These are phyloP conservation scores for Suhomyces sp. DNA, from an alignment of 805 yeast genomes.

Conservation along the genomic window DNA sequence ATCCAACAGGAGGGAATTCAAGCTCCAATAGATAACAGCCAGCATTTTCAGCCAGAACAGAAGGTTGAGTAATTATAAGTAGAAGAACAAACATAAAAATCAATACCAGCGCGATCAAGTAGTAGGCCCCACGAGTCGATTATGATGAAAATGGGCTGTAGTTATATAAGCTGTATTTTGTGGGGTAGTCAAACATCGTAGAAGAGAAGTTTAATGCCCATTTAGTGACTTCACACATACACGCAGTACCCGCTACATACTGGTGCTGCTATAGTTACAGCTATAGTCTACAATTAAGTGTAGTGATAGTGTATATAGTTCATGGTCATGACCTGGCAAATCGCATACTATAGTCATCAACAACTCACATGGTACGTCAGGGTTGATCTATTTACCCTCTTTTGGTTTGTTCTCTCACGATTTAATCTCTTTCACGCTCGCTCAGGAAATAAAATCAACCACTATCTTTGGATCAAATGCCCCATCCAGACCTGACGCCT, in stretches of 20 bases:
- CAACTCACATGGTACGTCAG: background rate
- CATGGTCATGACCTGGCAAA: background rate
- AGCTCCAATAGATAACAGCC: conserved; percentile 16
- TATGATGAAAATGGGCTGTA: no score
- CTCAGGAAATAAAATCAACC: background rate
- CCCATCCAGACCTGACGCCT: conserved; percentile 1
- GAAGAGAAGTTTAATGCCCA: no score
- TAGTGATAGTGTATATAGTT: background rate
- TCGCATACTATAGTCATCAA: background rate
- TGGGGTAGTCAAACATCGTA: no score
- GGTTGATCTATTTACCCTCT: background rate
- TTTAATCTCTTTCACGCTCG: background rate
- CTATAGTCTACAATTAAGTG: background rate
- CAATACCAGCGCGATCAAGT: no score
- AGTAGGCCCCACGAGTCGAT: no score
- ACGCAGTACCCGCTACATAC: no score
- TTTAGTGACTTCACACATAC: no score
- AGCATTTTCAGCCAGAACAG: conserved; percentile 10
- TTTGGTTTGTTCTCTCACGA: background rate
- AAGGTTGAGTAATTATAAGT: conserved; percentile 13
- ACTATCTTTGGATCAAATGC: background rate
- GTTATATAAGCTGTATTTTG: no score
- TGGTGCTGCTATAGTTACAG: no score
- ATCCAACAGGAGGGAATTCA: conserved; percentile 28
- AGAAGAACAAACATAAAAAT: background rate